Conservation (phyloP, 2,329 filamentous ascomycete species). For the Aschersonia sp. region DNA sequence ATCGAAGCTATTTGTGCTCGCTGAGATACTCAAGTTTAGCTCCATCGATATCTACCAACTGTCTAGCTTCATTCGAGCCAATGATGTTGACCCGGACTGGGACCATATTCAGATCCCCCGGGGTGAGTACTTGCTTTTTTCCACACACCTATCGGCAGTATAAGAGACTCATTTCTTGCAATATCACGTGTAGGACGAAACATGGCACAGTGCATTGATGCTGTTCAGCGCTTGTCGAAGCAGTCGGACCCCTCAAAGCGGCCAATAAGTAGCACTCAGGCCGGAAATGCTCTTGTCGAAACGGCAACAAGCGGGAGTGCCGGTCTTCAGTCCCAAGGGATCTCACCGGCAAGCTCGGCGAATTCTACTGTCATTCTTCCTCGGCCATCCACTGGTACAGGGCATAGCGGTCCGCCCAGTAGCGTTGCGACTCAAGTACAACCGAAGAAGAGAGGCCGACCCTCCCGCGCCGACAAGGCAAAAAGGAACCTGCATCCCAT, state of each 20-base stretch:
- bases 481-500: conserved; percentile 15
- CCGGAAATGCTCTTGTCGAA: conserved; percentile 11
- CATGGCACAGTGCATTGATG: conserved; percentile 29
- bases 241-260: conserved; percentile 16
- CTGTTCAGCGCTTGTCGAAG: conserved; percentile 22
- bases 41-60: conserved; percentile 29
- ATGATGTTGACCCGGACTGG: conserved; percentile 28
- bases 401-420: background rate
- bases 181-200: conserved; percentile 23
- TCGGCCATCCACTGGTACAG: conserved; percentile 7
- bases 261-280: conserved; percentile 18
- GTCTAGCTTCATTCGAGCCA: conserved; percentile 29
- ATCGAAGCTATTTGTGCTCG: conserved; percentile 37
- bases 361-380: conserved; percentile 9
- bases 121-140: conserved; percentile 18
- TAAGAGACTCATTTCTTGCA: background rate
- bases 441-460: conserved; percentile 29
- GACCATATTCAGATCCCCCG: conserved; percentile 31
- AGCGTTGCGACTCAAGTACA: background rate
- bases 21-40: conserved; percentile 43
- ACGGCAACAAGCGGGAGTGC: background rate
- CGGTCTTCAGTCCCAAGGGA: background rate
- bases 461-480: conserved; percentile 28
- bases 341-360: conserved; percentile 1
- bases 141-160: background rate